Evolutionary conservation across 2,329 filamentous ascomycete species (phyloP).

Genomic region (Xylariales sp.): DNA sequence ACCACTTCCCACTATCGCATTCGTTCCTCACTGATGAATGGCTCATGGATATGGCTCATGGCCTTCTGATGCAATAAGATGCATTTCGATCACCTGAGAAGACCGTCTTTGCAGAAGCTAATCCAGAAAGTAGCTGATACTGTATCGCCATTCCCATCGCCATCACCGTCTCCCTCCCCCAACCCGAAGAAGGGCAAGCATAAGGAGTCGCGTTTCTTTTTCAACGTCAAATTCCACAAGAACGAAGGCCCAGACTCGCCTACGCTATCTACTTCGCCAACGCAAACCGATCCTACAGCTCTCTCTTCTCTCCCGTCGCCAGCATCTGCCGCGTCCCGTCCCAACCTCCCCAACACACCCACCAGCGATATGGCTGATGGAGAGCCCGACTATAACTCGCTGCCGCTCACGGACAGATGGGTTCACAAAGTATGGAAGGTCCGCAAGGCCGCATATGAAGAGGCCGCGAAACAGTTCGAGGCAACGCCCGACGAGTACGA

Average conservation of each 20-base stretch:
- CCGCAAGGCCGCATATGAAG: slow-evolving; percentile 90
- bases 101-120: slow-evolving; percentile 10
- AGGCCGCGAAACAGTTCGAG: slow-evolving; percentile 82
- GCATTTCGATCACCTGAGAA: slow-evolving; percentile 10
- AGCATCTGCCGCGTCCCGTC: neutral
- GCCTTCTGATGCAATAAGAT: slow-evolving; percentile 11
- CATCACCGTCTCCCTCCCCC: neutral
- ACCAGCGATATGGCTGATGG: slow-evolving; percentile 64
- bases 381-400: slow-evolving; percentile 76
- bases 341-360: slow-evolving; percentile 4
- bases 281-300: neutral
- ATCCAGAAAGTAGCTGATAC: slow-evolving; percentile 11
- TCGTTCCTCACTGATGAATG: too few species aligned
- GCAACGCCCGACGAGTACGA: slow-evolving; percentile 79
- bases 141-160: slow-evolving; percentile 7
- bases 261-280: too few species aligned
- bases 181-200: neutral
- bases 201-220: neutral
- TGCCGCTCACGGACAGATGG: slow-evolving; percentile 77
- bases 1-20: too few species aligned
- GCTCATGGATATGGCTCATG: too few species aligned
- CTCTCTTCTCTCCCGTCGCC: slow-evolving; percentile 1
- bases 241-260: neutral
- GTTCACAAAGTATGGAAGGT: slow-evolving; percentile 97
- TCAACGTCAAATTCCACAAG: neutral